Percentiles rank a stretch among this genome's conserved stretches.
Conservation (phyloP, 2,329 filamentous ascomycete genomes). For the Fusarium ramigenum region DNA sequence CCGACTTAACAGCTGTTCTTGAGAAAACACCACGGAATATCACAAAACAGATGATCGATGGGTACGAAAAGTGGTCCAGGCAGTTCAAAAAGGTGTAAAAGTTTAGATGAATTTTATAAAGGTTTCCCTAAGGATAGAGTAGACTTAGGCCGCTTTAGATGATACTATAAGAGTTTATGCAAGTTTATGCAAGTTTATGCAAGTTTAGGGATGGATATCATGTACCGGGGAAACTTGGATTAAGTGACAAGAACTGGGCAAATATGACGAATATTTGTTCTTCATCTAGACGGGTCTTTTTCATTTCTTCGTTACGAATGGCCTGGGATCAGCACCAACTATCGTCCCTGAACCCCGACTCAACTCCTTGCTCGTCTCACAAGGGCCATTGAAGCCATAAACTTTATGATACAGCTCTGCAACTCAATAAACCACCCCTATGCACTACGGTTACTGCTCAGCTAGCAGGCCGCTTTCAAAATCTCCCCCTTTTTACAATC, state of each 20-base stretch:
- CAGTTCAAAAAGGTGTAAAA: constrained; percentile 47
- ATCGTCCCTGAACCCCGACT: constrained; percentile 5
- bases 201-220: background rate
- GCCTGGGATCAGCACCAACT: constrained; percentile 10
- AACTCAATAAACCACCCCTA: constrained; percentile 7
- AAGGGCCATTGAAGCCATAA: constrained; percentile 29
- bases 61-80: constrained; percentile 66
- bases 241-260: background rate
- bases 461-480: constrained; percentile 18
- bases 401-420: constrained; percentile 35
- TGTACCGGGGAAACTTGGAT: background rate
- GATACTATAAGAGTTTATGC: background rate
- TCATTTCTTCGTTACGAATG: constrained; percentile 34
- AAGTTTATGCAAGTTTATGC: background rate
- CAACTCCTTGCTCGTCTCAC: constrained; percentile 7
- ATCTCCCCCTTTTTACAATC: constrained; percentile 15
- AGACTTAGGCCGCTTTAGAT: background rate
- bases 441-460: constrained; percentile 6
- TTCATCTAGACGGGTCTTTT: constrained; percentile 10
- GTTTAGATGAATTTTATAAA: background rate
- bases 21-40: constrained; percentile 64
- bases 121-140: background rate
- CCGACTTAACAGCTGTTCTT: constrained; percentile 56
- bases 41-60: constrained; percentile 65
- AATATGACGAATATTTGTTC: constrained; percentile 14